Evolutionary conservation across 805 yeast species (phyloP).

Genomic region (Pichia nakasei): DNA sequence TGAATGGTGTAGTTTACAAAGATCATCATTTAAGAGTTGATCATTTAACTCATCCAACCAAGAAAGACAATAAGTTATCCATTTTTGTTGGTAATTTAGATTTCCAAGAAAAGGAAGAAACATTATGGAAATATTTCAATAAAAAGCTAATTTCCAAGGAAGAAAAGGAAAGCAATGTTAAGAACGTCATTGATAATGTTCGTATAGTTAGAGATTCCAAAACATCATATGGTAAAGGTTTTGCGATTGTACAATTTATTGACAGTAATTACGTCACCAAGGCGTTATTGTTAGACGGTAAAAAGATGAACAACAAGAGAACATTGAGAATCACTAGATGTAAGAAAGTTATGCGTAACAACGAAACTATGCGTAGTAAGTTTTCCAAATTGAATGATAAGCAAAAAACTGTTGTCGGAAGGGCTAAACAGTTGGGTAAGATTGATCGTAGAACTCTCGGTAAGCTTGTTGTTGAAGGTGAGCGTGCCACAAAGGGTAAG

Average conservation of each 20-base stretch:
- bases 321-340: slow-evolving; percentile 72
- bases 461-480: slow-evolving; percentile 55
- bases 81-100: slow-evolving; percentile 91
- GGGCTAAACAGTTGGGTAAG: slow-evolving; percentile 72
- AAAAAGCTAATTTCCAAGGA: slow-evolving; percentile 34
- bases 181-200: slow-evolving; percentile 60
- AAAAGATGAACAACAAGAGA: slow-evolving; percentile 43
- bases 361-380: slow-evolving; percentile 13
- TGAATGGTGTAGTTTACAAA: slow-evolving; percentile 63
- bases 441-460: slow-evolving; percentile 72
- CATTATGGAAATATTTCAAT: slow-evolving; percentile 74
- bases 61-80: slow-evolving; percentile 74
- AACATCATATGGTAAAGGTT: slow-evolving; percentile 94
- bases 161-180: slow-evolving; percentile 28
- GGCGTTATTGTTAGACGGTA: slow-evolving; percentile 70
- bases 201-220: slow-evolving; percentile 86
- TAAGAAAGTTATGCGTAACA: slow-evolving; percentile 31
- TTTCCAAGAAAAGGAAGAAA: slow-evolving; percentile 87
- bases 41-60: slow-evolving; percentile 84
- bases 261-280: slow-evolving; percentile 66
- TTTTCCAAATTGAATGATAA: slow-evolving; percentile 41
- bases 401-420: slow-evolving; percentile 70
- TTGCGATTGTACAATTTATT: slow-evolving; percentile 88
- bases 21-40: slow-evolving; percentile 83
- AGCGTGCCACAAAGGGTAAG: slow-evolving; percentile 65